phyloP scores from a whole-genome alignment of 2,329 filamentous ascomycete genomes.

The Phialophora chinensis region DNA sequence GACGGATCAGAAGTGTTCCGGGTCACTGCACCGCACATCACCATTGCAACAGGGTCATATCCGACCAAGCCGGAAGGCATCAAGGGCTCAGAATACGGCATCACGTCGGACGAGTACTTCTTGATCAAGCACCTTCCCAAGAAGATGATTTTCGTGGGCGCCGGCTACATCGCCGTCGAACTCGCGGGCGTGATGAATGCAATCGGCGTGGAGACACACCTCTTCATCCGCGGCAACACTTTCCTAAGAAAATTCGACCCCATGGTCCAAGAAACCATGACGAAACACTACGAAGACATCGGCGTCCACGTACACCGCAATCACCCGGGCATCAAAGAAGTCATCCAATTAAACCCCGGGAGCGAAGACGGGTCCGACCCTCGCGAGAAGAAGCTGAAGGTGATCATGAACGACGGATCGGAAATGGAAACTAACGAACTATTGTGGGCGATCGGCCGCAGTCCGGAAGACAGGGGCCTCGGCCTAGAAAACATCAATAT shows the following conservation, averaged over 20 bases:
- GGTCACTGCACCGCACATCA: slow-evolving; percentile 55
- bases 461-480: slow-evolving; percentile 53
- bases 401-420: slow-evolving; percentile 51
- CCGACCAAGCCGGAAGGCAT: slow-evolving; percentile 51
- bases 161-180: slow-evolving; percentile 60
- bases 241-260: slow-evolving; percentile 60
- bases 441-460: slow-evolving; percentile 58
- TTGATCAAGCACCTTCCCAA: slow-evolving; percentile 57
- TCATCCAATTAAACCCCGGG: slow-evolving; percentile 48
- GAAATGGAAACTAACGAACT: slow-evolving; percentile 57
- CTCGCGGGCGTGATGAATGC: slow-evolving; percentile 58
- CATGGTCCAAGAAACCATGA: slow-evolving; percentile 60
- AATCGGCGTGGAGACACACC: slow-evolving; percentile 56
- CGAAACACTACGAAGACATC: slow-evolving; percentile 56
- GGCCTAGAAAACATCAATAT: slow-evolving; percentile 51
- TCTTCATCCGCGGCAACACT: slow-evolving; percentile 57
- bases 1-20: slow-evolving; percentile 49
- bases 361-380: slow-evolving; percentile 51
- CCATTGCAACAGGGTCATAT: slow-evolving; percentile 56
- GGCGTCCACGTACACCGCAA: slow-evolving; percentile 57
- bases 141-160: slow-evolving; percentile 58
- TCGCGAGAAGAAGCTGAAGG: slow-evolving; percentile 54
- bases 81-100: slow-evolving; percentile 56
- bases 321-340: slow-evolving; percentile 55
- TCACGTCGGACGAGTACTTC: slow-evolving; percentile 60